Conservation (phyloP, 2,329 filamentous ascomycete species). For the Plenodomus biglobosus region DNA sequence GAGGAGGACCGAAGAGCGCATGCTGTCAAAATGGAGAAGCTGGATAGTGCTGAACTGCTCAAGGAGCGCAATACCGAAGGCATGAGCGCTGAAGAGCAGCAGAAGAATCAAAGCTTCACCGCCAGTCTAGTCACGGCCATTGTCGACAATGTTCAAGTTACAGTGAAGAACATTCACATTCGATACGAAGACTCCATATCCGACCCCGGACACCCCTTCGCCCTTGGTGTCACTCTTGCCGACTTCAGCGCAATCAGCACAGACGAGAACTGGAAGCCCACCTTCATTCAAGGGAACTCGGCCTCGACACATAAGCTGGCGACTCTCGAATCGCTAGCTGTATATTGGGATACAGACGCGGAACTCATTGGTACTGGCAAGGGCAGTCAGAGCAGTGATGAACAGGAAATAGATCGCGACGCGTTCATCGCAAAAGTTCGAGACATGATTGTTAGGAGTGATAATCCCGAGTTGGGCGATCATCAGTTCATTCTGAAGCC, state of each 20-base stretch:
- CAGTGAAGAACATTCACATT: constrained; percentile 96
- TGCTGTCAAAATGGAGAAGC: constrained; percentile 96
- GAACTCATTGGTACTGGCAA: constrained; percentile 79
- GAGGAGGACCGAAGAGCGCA: constrained; percentile 87
- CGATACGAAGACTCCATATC: constrained; percentile 98
- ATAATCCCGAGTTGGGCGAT: constrained; percentile 57
- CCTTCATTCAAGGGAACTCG: constrained; percentile 87
- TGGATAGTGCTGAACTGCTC: constrained; percentile 92
- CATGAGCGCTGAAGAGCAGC: constrained; percentile 90
- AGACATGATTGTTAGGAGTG: constrained; percentile 73
- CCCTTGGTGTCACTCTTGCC: constrained; percentile 85
- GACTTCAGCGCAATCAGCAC: constrained; percentile 98
- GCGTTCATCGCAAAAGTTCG: constrained; percentile 78
- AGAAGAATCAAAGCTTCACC: constrained; percentile 97
- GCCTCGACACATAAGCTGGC: constrained; percentile 90
- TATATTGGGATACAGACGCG: constrained; percentile 98
- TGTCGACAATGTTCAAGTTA: constrained; percentile 96
- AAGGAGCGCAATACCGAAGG: constrained; percentile 92
- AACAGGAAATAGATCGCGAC: constrained; percentile 66
- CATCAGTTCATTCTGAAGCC: constrained; percentile 97
- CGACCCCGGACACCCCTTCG: constrained; percentile 91
- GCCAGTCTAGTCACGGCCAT: constrained; percentile 94
- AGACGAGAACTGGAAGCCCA: constrained; percentile 90
- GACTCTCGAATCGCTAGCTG: constrained; percentile 81
- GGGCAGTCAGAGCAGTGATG: constrained; percentile 63